Percentiles rank a stretch among this genome's conserved stretches.
Evolutionary conservation across 352 stramenopile species (phyloP).

Genomic region (Globisporangium irregulare): DNA sequence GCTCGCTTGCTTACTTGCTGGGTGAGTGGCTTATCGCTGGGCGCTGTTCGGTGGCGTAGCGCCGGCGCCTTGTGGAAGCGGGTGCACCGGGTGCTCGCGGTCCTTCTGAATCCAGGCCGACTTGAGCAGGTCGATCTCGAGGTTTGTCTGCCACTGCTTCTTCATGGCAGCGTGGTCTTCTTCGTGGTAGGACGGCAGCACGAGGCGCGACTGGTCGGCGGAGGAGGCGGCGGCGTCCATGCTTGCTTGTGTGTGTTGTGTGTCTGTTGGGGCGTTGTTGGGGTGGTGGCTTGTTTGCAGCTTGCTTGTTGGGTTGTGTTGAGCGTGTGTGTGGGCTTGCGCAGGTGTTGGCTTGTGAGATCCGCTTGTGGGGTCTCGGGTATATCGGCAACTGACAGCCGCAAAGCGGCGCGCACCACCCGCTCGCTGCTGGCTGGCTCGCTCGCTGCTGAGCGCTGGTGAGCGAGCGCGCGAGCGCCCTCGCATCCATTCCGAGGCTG

Average conservation of each 20-base stretch:
- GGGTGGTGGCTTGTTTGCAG: background rate
- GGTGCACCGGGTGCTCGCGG: slow-evolving; percentile 28
- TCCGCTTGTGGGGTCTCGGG: slow-evolving; percentile 9
- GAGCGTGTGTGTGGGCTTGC: slow-evolving; percentile 1
- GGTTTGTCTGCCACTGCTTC: slow-evolving; percentile 62
- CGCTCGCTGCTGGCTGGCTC: background rate
- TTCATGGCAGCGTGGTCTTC: slow-evolving; percentile 51
- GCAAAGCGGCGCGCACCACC: slow-evolving; percentile 15
- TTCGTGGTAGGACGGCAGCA: slow-evolving; percentile 20
- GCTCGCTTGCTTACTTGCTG: background rate
- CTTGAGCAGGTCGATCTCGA: slow-evolving; percentile 64
- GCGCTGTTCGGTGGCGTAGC: slow-evolving; percentile 4
- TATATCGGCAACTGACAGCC: slow-evolving; percentile 25
- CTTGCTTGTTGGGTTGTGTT: background rate
- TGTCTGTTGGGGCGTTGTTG: background rate
- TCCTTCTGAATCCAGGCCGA: slow-evolving; percentile 61
- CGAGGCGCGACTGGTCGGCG: slow-evolving; percentile 15
- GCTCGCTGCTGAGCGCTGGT: background rate
- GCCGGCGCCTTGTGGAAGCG: slow-evolving; percentile 7
- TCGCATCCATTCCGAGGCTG: background rate
- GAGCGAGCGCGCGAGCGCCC: background rate
- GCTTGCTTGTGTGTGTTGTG: slow-evolving; percentile 3
- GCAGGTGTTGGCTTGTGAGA: background rate
- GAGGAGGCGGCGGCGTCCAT: slow-evolving; percentile 38
- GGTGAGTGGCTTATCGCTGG: background rate